A percentile compares a stretch with the other conserved stretches of the same genome.
These are phyloP conservation scores for Gentiana macrophylla DNA, from an alignment of 257 asterid species.

Conservation along the genomic window DNA sequence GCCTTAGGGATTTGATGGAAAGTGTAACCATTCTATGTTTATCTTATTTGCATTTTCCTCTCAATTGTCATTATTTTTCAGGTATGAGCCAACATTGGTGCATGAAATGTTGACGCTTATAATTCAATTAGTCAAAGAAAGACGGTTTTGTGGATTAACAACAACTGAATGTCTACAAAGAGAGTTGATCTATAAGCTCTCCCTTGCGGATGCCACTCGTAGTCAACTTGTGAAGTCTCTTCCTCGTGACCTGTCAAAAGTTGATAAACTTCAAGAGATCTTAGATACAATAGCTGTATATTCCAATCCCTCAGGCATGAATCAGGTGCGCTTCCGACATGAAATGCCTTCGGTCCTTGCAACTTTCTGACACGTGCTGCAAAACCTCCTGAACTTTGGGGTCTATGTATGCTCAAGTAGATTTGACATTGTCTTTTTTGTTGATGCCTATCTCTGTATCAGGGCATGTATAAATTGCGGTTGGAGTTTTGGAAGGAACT, in stretches of 20 bases:
- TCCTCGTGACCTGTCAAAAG: conserved; percentile 75
- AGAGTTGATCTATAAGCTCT: conserved; percentile 74
- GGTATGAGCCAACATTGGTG: conserved; percentile 73
- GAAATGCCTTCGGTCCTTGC: not conserved
- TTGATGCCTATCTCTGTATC: conserved; percentile 18
- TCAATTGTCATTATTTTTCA: conserved; percentile 19
- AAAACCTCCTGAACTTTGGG: too few species aligned
- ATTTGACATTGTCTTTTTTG: conserved; percentile 1
- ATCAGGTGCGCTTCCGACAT: conserved; percentile 52
- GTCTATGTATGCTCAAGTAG: too few species aligned
- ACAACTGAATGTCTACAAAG: conserved; percentile 69
- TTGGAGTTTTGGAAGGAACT: conserved; percentile 70
- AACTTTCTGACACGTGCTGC: too few species aligned
- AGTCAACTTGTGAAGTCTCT: conserved; percentile 92
- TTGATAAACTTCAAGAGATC: conserved; percentile 67
- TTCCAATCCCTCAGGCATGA: conserved; percentile 92
- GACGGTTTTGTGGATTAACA: conserved; percentile 82
- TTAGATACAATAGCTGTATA: conserved; percentile 73
- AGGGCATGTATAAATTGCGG: conserved; percentile 91
- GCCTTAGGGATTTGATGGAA: too few species aligned
- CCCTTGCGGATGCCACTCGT: conserved; percentile 82
- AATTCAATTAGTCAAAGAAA: conserved; percentile 82
- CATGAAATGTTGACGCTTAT: conserved; percentile 85
- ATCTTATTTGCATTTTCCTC: not conserved
- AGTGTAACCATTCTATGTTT: too few species aligned